Evolutionary conservation across 169 alveolate genomes (phyloP).

Genomic region (Amoebophrya sp.): DNA sequence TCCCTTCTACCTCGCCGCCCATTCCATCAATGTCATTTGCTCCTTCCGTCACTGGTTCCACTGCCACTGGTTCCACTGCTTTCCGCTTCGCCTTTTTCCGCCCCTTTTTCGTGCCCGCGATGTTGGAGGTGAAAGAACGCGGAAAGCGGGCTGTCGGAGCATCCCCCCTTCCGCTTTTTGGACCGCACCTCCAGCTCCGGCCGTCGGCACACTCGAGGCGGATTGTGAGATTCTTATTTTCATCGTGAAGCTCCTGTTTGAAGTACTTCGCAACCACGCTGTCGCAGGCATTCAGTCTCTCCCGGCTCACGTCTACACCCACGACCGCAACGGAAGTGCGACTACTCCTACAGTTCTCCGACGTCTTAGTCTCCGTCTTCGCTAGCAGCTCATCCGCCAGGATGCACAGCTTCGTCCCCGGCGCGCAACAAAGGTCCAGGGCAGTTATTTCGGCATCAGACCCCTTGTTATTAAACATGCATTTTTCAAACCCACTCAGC

Average conservation of each 20-base stretch:
- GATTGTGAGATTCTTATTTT: not conserved
- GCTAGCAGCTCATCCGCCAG: conserved; percentile 21
- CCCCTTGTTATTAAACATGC: too few relatives aligned
- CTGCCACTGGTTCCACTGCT: too few relatives aligned
- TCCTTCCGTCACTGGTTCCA: too few relatives aligned
- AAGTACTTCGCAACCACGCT: conserved; percentile 7
- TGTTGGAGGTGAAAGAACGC: not conserved
- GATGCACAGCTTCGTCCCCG: conserved; percentile 35
- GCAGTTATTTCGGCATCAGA: too few relatives aligned
- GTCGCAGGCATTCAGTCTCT: not conserved
- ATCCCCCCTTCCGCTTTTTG: too few relatives aligned
- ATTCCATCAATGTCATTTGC: too few relatives aligned
- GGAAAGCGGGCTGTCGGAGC: too few relatives aligned
- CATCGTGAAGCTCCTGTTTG: conserved; percentile 1
- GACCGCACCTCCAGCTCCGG: too few relatives aligned
- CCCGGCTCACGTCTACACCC: not conserved
- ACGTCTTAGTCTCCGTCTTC: not conserved
- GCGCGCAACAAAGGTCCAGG: conserved; percentile 40
- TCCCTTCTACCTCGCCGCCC: too few relatives aligned
- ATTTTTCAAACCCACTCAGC: not conserved
- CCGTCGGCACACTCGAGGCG: not conserved
- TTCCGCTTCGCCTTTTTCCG: not conserved
- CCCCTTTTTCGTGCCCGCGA: not conserved
- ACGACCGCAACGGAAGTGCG: not conserved
- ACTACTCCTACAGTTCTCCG: too few relatives aligned